A percentile compares a stretch with the other conserved stretches of the same genome.
phyloP scores from a whole-genome alignment of 192 early-diverging fungal genomes.

The Mortierella claussenii region DNA sequence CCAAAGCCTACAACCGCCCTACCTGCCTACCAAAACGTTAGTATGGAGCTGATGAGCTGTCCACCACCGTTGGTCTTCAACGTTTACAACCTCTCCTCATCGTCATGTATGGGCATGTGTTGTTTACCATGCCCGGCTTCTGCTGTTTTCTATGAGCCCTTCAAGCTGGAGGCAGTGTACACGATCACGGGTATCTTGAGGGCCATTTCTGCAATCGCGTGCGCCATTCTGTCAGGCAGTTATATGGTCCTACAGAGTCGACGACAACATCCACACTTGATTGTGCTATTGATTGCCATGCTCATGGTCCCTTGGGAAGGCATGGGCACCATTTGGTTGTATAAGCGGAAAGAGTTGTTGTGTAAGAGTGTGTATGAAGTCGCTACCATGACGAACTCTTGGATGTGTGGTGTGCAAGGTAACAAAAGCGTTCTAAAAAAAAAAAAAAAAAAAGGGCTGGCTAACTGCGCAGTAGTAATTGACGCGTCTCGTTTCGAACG shows the following conservation, averaged over 20 bases:
- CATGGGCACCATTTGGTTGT: slow-evolving; percentile 23
- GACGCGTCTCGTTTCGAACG: neutral
- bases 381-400: slow-evolving; percentile 37
- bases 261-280: slow-evolving; percentile 33
- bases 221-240: neutral
- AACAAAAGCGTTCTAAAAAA: neutral
- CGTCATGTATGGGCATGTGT: slow-evolving; percentile 14
- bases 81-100: slow-evolving; percentile 2
- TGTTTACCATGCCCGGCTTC: slow-evolving; percentile 37
- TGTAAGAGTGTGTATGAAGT: slow-evolving; percentile 33
- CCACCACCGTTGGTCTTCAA: slow-evolving; percentile 32
- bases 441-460: neutral
- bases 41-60: too few relatives aligned
- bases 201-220: slow-evolving; percentile 4
- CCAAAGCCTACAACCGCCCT: too few relatives aligned
- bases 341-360: slow-evolving; percentile 18
- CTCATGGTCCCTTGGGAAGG: slow-evolving; percentile 35
- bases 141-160: slow-evolving; percentile 30
- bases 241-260: slow-evolving; percentile 31
- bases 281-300: slow-evolving; percentile 12
- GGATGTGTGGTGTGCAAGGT: slow-evolving; percentile 47
- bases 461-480: neutral
- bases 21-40: too few relatives aligned
- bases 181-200: slow-evolving; percentile 24
- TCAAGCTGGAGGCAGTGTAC: slow-evolving; percentile 18